Base-by-base conservation (phyloP, 352 stramenopile species). In the Phytophthora syringae region DNA sequence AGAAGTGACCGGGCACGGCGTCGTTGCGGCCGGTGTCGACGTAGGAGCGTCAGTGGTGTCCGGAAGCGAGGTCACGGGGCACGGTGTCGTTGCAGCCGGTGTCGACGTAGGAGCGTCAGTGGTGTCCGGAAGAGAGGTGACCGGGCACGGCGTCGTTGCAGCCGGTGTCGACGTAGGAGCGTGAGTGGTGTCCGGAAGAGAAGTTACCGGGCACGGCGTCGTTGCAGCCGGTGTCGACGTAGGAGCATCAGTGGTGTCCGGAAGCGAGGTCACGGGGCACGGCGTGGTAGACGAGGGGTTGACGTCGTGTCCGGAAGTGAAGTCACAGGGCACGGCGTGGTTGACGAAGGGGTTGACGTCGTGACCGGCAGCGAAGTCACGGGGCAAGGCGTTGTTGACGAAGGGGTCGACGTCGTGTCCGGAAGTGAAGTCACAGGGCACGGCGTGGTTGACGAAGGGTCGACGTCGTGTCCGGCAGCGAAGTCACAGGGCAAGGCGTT, bases 41-140 rank as follows among this genome's bases (percentile, higher is more conserved):
- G 43, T 18, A 3, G 43, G 25, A 12, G 43, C 21, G 43, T 18
- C 18, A 32, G 32, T 47, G 0, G 36, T 58, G 21, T 58, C 50
- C 13, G 50, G 50, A 5, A 58, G 36, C 16, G 50, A 58, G 3
- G 50, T 58, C 22, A 58, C 50, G n/a, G 50, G 50, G 21, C 36
- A 57, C 6, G 52, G 52, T 0, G 36, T 59, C 1, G 52, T 43
- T 2, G 27, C 16, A 0, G 51, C 12, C 7, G 49, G 36, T 1
- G 32, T 36, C 6, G 36, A 39, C 0, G 34, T 25, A 3, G 50
- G 37, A 2, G 37, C 12, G 5, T 39, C 34, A 2, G 52, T 56
- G 15, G 28, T 59, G 15, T 67, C 59, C 9, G 59, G 59, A 2
- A 67, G 30, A 1, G 50, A 60, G 13, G 59, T 67, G 11, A 67